Conservation (phyloP, 2,329 filamentous ascomycete species). For the Aspergillus floridensis region DNA sequence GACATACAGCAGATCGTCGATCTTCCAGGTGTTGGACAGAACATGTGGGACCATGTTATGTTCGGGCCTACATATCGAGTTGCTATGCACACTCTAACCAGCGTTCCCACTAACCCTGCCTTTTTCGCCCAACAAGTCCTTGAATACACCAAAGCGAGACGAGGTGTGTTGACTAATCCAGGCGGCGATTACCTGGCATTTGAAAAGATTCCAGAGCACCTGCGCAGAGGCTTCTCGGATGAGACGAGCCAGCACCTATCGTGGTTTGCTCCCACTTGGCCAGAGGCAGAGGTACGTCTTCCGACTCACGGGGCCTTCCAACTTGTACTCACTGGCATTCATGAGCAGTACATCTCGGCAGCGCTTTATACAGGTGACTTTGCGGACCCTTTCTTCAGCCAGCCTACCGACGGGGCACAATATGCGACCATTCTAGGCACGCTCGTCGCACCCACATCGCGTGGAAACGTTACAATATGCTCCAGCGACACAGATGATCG, state of each 20-base stretch:
- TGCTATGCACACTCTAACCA: constrained; percentile 23
- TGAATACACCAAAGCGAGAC: constrained; percentile 18
- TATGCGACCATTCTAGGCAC: constrained; percentile 28
- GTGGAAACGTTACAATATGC: constrained; percentile 46
- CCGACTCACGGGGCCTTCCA: background rate
- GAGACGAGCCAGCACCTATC: constrained; percentile 21
- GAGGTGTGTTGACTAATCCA: constrained; percentile 29
- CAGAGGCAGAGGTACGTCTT: constrained; percentile 34
- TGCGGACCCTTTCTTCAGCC: constrained; percentile 21
- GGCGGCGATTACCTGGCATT: constrained; percentile 31
- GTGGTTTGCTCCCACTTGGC: constrained; percentile 38
- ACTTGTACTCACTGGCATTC: background rate
- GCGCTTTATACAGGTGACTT: constrained; percentile 30
- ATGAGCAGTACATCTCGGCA: constrained; percentile 26
- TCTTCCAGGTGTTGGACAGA: constrained; percentile 38
- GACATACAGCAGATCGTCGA: constrained; percentile 28
- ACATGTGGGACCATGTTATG: constrained; percentile 36
- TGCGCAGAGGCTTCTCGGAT: constrained; percentile 20
- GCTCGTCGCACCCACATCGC: constrained; percentile 40
- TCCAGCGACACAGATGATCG: constrained; percentile 29
- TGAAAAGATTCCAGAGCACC: constrained; percentile 30
- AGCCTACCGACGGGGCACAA: constrained; percentile 23
- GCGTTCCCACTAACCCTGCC: constrained; percentile 13
- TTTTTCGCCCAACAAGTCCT: constrained; percentile 17
- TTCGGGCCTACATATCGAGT: constrained; percentile 31